Percentiles rank a stretch among this genome's conserved stretches.
phyloP scores from a whole-genome alignment of 176 grass and related monocot genomes.

The Cymbopogon citratus region DNA sequence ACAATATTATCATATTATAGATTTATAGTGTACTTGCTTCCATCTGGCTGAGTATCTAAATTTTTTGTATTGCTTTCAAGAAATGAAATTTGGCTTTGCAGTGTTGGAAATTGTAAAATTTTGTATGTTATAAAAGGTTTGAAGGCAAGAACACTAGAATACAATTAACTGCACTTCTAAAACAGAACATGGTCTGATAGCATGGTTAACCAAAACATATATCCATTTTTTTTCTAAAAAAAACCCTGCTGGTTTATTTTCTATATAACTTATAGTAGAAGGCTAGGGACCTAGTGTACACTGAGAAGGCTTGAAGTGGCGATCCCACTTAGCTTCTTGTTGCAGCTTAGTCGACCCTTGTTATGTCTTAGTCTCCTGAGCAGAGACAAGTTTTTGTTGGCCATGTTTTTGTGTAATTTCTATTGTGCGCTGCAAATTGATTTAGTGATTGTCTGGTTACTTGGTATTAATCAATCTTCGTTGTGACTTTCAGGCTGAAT shows the following conservation, averaged over 20 bases:
- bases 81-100: too few species aligned
- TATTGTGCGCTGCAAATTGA: neutral
- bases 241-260: neutral
- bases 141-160: neutral
- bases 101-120: too few species aligned
- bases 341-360: neutral
- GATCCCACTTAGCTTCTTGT: neutral
- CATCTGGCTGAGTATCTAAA: neutral
- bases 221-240: neutral
- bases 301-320: neutral
- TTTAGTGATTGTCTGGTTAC: neutral
- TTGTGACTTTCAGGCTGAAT: slow-evolving; percentile 57
- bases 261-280: neutral
- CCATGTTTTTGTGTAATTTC: neutral
- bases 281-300: neutral
- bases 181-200: neutral
- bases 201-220: neutral
- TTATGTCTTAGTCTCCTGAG: neutral
- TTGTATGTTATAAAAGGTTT: neutral
- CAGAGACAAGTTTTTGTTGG: neutral
- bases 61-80: too few species aligned
- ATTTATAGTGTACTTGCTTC: neutral
- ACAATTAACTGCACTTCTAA: neutral
- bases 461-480: neutral
- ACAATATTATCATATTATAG: neutral